Conservation (phyloP, 208 protist genomes). For the Tritrichomonas foetus region DNA sequence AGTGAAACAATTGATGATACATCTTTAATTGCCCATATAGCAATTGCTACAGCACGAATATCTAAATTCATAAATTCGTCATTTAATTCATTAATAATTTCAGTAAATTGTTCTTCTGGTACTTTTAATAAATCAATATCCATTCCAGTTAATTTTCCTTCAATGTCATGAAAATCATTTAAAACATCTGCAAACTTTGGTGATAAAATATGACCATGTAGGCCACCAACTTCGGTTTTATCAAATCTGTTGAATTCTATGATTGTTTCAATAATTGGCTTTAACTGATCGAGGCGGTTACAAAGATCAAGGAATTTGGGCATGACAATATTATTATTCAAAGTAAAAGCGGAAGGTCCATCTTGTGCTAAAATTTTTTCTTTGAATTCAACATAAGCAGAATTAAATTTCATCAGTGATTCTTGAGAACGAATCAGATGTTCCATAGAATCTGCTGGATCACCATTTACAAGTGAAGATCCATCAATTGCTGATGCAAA, state of each 20-base stretch:
- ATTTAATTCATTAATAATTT: neutral
- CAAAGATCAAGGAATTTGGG: neutral
- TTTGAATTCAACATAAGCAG: neutral
- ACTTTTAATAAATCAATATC: neutral
- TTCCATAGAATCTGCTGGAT: neutral
- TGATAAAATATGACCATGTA: neutral
- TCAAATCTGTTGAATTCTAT: constrained; percentile 32
- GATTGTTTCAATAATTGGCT: neutral
- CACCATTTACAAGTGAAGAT: neutral
- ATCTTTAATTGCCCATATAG: constrained; percentile 29
- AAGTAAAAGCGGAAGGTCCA: neutral
- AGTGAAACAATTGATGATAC: constrained; percentile 31
- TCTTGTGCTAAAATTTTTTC: neutral
- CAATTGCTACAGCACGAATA: neutral
- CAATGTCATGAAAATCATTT: neutral
- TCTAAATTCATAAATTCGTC: neutral
- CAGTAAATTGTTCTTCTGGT: neutral
- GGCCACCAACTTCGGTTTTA: constrained; percentile 32
- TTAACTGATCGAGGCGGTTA: neutral
- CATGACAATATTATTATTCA: constrained; percentile 10
- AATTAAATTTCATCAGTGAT: neutral
- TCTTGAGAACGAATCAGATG: neutral
- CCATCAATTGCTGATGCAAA: constrained; percentile 27
- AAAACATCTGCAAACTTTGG: neutral
- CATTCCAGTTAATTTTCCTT: neutral